Percentiles rank a stretch among this genome's conserved stretches.
Evolutionary conservation across 352 stramenopile genomes (phyloP).

Genomic region (Globisporangium recalcitrans): DNA sequence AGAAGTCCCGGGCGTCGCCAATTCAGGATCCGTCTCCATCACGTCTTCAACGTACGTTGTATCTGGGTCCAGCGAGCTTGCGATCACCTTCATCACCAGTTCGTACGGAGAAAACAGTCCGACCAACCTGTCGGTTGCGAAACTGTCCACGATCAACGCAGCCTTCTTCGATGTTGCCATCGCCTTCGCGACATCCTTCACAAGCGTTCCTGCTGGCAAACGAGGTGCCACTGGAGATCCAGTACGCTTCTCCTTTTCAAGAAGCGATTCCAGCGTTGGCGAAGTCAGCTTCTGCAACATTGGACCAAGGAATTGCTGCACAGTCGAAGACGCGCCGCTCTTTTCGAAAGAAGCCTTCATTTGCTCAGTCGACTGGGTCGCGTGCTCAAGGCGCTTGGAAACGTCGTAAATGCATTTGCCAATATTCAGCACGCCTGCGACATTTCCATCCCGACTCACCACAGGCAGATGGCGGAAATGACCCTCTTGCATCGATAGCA

Average conservation of each 20-base stretch:
- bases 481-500: constrained; percentile 97
- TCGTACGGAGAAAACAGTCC: constrained; percentile 97
- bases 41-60: constrained; percentile 89
- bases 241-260: constrained; percentile 67
- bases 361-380: constrained; percentile 76
- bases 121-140: constrained; percentile 84
- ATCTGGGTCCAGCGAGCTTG: constrained; percentile 86
- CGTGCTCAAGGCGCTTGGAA: constrained; percentile 94
- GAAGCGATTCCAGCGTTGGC: constrained; percentile 77
- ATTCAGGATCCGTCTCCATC: constrained; percentile 84
- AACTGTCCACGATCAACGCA: constrained; percentile 90
- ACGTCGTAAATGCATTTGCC: constrained; percentile 98
- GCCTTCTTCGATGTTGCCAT: constrained; percentile 89
- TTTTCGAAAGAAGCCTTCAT: constrained; percentile 80
- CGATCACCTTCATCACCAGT: constrained; percentile 94
- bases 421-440: constrained; percentile 97
- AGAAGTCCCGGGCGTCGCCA: constrained; percentile 54
- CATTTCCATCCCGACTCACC: constrained; percentile 66
- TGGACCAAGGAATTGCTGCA: constrained; percentile 71
- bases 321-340: constrained; percentile 58
- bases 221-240: constrained; percentile 50
- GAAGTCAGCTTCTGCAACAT: constrained; percentile 83
- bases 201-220: constrained; percentile 81
- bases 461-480: constrained; percentile 97
- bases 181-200: constrained; percentile 64